Percentiles rank a stretch among this genome's conserved stretches.
phyloP scores from a whole-genome alignment of 352 stramenopile genomes.

The Pythium pyrilobum region DNA sequence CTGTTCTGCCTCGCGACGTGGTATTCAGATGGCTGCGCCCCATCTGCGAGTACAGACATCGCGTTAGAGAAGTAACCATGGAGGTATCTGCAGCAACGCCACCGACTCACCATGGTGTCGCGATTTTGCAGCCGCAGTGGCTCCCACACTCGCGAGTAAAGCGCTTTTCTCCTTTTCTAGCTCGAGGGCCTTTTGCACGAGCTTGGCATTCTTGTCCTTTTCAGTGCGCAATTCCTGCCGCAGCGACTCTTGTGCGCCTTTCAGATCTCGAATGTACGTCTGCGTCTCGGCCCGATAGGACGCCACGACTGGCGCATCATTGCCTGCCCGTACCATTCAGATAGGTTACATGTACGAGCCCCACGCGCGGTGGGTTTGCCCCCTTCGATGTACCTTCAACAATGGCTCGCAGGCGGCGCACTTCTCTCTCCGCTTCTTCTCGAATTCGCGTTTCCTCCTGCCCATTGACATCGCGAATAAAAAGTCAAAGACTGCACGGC shows the following conservation, averaged over 20 bases:
- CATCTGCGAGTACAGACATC: background rate
- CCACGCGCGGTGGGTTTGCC: too few relatives aligned
- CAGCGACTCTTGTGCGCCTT: conserved; percentile 47
- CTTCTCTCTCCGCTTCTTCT: conserved; percentile 70
- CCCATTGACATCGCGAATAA: background rate
- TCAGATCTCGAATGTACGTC: conserved; percentile 54
- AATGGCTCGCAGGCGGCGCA: conserved; percentile 57
- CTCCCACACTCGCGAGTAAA: conserved; percentile 9
- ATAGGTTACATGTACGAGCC: too few relatives aligned
- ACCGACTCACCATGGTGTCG: background rate
- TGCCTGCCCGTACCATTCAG: too few relatives aligned
- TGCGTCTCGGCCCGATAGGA: conserved; percentile 58
- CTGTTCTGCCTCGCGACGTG: background rate
- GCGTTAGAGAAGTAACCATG: background rate
- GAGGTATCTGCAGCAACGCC: too few relatives aligned
- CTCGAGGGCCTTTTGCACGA: conserved; percentile 61
- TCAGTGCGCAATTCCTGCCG: conserved; percentile 63
- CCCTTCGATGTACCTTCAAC: conserved; percentile 51
- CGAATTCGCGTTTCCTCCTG: conserved; percentile 72
- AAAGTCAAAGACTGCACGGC: background rate
- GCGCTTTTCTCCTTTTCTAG: conserved; percentile 66
- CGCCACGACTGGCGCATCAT: conserved; percentile 41
- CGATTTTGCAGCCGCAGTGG: background rate
- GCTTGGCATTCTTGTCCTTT: conserved; percentile 72
- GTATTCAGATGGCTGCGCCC: background rate